Evolutionary conservation across 345 rosid genomes (phyloP).

Genomic region (Gossypium bickii): DNA sequence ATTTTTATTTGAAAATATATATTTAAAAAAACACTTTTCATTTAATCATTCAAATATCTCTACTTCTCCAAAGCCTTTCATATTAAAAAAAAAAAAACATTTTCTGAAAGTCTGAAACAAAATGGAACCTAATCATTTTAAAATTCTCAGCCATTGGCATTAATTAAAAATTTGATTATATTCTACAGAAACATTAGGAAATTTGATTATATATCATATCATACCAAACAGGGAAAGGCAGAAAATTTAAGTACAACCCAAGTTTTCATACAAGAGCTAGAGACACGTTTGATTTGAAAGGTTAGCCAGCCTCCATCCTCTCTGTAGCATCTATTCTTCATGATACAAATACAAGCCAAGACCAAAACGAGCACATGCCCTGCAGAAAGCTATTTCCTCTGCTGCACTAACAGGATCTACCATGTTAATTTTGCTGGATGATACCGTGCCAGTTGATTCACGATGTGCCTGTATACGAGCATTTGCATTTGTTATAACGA

Average conservation of each 20-base stretch:
- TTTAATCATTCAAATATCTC: too few relatives aligned
- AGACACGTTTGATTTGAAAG: not conserved
- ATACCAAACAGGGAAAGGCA: not conserved
- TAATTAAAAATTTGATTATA: not conserved
- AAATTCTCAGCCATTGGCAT: not conserved
- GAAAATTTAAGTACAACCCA: not conserved
- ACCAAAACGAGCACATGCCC: slow-evolving; percentile 93
- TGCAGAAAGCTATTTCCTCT: slow-evolving; percentile 95
- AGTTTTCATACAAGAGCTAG: not conserved
- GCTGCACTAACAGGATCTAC: slow-evolving; percentile 84
- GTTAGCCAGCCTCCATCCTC: slow-evolving; percentile 6
- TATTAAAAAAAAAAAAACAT: too few relatives aligned
- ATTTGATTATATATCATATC: slow-evolving; percentile 5
- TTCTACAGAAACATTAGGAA: not conserved
- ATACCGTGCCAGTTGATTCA: slow-evolving; percentile 82
- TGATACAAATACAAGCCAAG: slow-evolving; percentile 90
- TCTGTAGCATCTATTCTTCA: slow-evolving; percentile 44
- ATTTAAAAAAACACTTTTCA: too few relatives aligned
- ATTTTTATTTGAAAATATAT: too few relatives aligned
- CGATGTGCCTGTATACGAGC: slow-evolving; percentile 66
- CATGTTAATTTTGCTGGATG: slow-evolving; percentile 33
- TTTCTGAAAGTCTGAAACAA: too few relatives aligned
- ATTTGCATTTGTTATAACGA: not conserved
- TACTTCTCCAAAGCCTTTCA: too few relatives aligned
- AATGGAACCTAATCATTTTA: not conserved